phyloP scores from a whole-genome alignment of 2,329 filamentous ascomycete species.

The Aspergillus tanneri region DNA sequence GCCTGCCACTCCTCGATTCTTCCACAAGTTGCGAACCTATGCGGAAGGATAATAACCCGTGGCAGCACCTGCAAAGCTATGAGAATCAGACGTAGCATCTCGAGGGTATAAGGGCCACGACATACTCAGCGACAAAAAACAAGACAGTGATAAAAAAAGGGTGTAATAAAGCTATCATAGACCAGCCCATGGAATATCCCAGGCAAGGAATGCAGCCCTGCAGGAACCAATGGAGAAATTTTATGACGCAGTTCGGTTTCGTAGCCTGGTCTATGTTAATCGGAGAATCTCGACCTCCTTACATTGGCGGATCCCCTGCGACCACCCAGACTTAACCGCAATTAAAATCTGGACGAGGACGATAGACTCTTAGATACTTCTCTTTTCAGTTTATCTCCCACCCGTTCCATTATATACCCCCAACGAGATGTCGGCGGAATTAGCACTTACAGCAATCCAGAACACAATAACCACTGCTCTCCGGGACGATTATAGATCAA shows the following conservation, averaged over 20 bases:
- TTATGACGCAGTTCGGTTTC: constrained; percentile 14
- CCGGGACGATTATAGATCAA: background rate
- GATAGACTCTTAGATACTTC: constrained; percentile 14
- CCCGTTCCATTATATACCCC: background rate
- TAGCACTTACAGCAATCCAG: constrained; percentile 6
- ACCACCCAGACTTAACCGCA: constrained; percentile 25
- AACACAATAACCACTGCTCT: constrained; percentile 10
- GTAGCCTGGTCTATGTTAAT: constrained; percentile 29
- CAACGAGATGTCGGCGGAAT: background rate
- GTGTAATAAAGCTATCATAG: too few relatives aligned
- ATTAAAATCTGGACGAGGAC: constrained; percentile 25
- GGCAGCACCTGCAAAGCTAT: too few relatives aligned
- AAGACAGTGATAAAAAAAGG: too few relatives aligned
- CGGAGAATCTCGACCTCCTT: constrained; percentile 20
- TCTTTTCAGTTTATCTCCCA: constrained; percentile 21
- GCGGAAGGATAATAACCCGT: too few relatives aligned
- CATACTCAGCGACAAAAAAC: too few relatives aligned
- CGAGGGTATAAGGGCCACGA: too few relatives aligned
- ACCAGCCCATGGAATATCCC: too few relatives aligned
- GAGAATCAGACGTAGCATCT: too few relatives aligned
- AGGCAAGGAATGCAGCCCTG: too few relatives aligned
- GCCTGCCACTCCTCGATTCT: too few relatives aligned
- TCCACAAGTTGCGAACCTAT: too few relatives aligned
- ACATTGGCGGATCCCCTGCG: constrained; percentile 24
- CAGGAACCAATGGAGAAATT: too few relatives aligned